Conservation (phyloP, 148 eudicot species). For the Cornus controversa region DNA sequence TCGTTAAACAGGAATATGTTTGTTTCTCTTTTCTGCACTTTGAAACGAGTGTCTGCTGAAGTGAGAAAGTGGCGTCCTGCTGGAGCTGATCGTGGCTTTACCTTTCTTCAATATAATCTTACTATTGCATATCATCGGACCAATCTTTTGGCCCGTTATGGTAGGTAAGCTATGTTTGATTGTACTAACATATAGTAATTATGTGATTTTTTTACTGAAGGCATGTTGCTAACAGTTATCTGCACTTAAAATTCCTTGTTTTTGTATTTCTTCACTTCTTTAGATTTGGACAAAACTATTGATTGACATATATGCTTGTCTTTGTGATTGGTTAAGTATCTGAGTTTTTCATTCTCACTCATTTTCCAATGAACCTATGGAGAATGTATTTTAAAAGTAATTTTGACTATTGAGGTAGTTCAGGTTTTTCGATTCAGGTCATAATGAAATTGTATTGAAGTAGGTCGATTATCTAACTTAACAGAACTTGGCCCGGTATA, state of each 20-base stretch:
- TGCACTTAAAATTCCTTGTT: not conserved
- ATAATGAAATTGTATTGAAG: not conserved
- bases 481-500: not conserved
- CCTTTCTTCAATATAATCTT: conserved; percentile 84
- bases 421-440: not conserved
- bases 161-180: conserved; percentile 77
- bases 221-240: not conserved
- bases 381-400: not conserved
- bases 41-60: conserved; percentile 62
- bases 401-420: not conserved
- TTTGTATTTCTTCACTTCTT: not conserved
- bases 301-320: not conserved
- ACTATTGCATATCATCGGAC: conserved; percentile 93
- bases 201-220: not conserved
- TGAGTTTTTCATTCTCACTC: not conserved
- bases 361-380: not conserved
- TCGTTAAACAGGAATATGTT: conserved; percentile 97
- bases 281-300: not conserved
- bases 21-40: conserved; percentile 81
- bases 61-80: conserved; percentile 98
- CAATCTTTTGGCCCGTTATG: conserved; percentile 85
- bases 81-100: conserved; percentile 92
- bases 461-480: not conserved
- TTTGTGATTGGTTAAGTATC: not conserved
- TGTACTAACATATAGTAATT: not conserved